phyloP scores from a whole-genome alignment of 192 early-diverging fungal genomes.

The Helicostylum pulchrum region DNA sequence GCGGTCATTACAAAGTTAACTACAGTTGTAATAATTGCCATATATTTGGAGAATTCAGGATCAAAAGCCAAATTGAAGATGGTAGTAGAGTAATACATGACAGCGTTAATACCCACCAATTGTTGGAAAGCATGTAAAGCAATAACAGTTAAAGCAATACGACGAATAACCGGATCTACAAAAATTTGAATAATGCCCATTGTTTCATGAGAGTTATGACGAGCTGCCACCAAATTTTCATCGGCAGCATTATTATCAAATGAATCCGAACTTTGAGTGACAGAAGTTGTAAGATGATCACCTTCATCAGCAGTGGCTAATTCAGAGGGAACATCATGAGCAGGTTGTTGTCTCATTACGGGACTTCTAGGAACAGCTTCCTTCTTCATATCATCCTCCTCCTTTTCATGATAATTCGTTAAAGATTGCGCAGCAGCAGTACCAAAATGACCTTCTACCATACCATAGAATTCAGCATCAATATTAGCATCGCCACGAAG shows the following conservation, averaged over 20 bases:
- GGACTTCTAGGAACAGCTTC: constrained; percentile 9
- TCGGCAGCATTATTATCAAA: not conserved
- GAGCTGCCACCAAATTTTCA: not conserved
- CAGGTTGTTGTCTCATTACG: not conserved
- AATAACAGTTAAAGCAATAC: constrained; percentile 60
- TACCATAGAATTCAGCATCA: constrained; percentile 60
- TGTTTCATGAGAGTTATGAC: not conserved
- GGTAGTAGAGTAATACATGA: constrained; percentile 80
- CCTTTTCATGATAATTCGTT: not conserved
- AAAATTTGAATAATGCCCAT: constrained; percentile 50
- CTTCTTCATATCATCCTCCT: constrained; percentile 12
- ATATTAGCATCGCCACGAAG: constrained; percentile 54
- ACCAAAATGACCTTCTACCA: constrained; percentile 41
- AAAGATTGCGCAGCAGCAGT: not conserved
- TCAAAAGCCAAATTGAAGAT: constrained; percentile 66
- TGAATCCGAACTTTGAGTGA: not conserved
- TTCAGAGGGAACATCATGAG: not conserved
- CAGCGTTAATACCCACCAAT: constrained; percentile 78
- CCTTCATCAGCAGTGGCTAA: not conserved
- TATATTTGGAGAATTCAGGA: constrained; percentile 50
- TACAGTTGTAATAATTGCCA: constrained; percentile 55
- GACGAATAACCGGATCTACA: constrained; percentile 50
- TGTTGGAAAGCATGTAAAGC: constrained; percentile 74
- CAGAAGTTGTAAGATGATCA: not conserved
- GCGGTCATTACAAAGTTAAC: constrained; percentile 59